Base-by-base conservation (phyloP, 2,329 filamentous ascomycete genomes). In the Nothophoma quercina region DNA sequence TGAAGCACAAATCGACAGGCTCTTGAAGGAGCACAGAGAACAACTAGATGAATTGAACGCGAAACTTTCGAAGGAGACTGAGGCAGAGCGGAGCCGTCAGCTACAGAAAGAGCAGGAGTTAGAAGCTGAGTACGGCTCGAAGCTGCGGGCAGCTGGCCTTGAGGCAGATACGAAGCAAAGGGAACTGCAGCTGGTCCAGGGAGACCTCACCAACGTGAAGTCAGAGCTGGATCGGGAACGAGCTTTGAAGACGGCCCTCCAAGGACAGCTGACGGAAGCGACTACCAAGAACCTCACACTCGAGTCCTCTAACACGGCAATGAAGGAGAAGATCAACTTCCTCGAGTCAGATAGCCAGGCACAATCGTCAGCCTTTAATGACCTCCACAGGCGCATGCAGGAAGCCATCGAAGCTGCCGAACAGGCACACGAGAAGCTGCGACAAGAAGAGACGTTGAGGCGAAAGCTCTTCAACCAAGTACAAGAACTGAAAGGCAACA, bases 401-500 rank as follows among this genome's bases (percentile, higher is more conserved):
- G 88, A 95, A 38, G 92, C 93, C 0, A 75, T 91, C 19, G 83
- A 83, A 12, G 78, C 83, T 16, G 90, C 88, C 1, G 86, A 89
- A 23, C 82, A 85, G 28, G 87, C 90, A 1, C 86, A 89, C 50
- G 86, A 91, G 60, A 96, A 95, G 69, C 81, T 99, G 22, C 88
- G 95, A 58, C 91, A 88, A 66, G 95, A 98, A 70, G 95, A 99
- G 76, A 95, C 90, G 0, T 81, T 96, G 42, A 86, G 95, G 12
- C 85, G 95, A 18, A 93, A 96, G 63, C 83, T 99, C 0, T 96
- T 98, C 79, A 98, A 98, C 75, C 95, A 96, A 73, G 93, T 99
- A 38, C 92, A 99, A 72, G 95, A 99, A 70, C 84, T 99, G 54
- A 97, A 96, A 74, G 95, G 95, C 65, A 99, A 99, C 70, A 99